Percentiles rank a stretch among this genome's conserved stretches.
phyloP scores from a whole-genome alignment of 169 alveolate species.

The Theileria equi region DNA sequence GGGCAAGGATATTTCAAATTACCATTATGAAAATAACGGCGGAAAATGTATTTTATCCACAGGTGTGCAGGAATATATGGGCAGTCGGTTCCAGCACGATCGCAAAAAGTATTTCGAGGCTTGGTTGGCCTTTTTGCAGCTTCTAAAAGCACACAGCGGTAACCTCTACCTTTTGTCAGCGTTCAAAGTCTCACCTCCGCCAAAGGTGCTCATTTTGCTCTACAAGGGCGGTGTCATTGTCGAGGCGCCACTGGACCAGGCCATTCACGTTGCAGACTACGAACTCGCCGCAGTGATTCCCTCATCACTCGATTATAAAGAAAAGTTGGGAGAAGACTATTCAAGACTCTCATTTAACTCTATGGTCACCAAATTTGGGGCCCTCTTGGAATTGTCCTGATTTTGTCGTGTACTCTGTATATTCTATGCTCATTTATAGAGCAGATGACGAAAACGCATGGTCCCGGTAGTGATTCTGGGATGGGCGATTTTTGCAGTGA shows the following conservation, averaged over 20 bases:
- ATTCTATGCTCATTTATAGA: too few species aligned
- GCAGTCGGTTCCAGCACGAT: slow-evolving; percentile 68
- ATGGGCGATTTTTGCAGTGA: too few species aligned
- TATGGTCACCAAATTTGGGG: slow-evolving; percentile 18
- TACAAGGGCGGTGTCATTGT: slow-evolving; percentile 39
- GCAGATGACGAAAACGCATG: too few species aligned
- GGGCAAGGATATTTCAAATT: slow-evolving; percentile 47
- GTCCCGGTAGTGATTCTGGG: too few species aligned
- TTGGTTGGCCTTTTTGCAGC: slow-evolving; percentile 59
- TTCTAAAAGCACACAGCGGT: slow-evolving; percentile 56
- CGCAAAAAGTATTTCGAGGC: slow-evolving; percentile 68
- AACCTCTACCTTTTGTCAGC: slow-evolving; percentile 66
- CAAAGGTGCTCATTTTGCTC: slow-evolving; percentile 49
- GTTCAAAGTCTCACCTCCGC: slow-evolving; percentile 72
- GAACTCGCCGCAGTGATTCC: slow-evolving; percentile 20
- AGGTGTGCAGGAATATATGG: slow-evolving; percentile 56
- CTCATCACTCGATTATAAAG: slow-evolving; percentile 6
- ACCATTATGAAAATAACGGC: slow-evolving; percentile 58
- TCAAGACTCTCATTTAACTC: neutral
- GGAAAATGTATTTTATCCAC: slow-evolving; percentile 52
- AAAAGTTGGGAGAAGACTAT: neutral
- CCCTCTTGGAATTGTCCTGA: neutral
- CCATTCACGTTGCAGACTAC: too few species aligned
- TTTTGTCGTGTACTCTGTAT: too few species aligned
- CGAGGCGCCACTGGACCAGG: slow-evolving; percentile 2